Evolutionary conservation across 2,329 filamentous ascomycete species (phyloP).

Genomic region (Hysterium pulicare): DNA sequence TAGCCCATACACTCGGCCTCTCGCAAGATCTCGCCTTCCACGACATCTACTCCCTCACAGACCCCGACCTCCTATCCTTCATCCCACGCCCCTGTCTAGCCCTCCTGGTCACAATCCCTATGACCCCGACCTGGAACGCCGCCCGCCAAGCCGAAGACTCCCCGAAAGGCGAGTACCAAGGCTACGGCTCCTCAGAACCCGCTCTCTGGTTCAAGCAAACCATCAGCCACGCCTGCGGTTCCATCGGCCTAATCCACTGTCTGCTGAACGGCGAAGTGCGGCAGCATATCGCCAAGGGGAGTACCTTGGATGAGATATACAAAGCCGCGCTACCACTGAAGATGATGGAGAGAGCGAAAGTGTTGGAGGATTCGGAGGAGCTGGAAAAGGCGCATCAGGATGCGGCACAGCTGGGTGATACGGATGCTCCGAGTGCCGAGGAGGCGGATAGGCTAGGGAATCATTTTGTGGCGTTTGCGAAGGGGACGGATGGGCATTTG

Average conservation of each 20-base stretch:
- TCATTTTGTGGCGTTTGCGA: conserved; percentile 49
- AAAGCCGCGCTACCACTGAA: conserved; percentile 43
- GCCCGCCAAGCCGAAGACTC: conserved; percentile 43
- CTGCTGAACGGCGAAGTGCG: conserved; percentile 49
- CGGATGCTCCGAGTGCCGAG: conserved; percentile 25
- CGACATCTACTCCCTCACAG: conserved; percentile 53
- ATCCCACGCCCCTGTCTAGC: conserved; percentile 54
- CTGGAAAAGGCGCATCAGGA: conserved; percentile 45
- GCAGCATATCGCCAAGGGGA: conserved; percentile 42
- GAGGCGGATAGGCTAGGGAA: conserved; percentile 32
- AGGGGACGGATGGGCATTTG: conserved; percentile 43
- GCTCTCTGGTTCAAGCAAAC: conserved; percentile 60
- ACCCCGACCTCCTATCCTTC: conserved; percentile 47
- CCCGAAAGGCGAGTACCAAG: conserved; percentile 42
- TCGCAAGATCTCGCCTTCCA: conserved; percentile 47
- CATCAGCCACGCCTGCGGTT: conserved; percentile 56
- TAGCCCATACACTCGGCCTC: conserved; percentile 50
- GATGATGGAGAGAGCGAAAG: conserved; percentile 46
- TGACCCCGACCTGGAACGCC: conserved; percentile 34
- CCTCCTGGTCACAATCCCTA: conserved; percentile 53
- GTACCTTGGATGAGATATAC: conserved; percentile 46
- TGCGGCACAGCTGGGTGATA: conserved; percentile 43
- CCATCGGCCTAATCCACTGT: conserved; percentile 56
- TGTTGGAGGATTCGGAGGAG: conserved; percentile 49
- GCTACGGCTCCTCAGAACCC: conserved; percentile 48